phyloP scores from a whole-genome alignment of 768 basidiomycete genomes.

The Termitomyces sp. region DNA sequence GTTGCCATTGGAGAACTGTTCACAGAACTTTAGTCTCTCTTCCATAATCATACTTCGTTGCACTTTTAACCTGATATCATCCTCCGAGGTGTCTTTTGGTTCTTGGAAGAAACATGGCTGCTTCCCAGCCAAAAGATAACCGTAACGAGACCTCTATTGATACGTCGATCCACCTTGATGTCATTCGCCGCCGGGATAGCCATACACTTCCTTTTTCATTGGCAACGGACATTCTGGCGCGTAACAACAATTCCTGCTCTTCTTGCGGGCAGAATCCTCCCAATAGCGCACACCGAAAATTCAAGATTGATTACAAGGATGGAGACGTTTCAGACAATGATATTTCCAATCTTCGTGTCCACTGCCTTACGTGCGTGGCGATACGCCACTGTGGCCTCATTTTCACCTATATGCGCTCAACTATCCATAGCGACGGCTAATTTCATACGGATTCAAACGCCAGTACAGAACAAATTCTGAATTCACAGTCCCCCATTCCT shows the following conservation, averaged over 20 bases:
- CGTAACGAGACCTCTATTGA: not conserved
- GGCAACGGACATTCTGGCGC: slow-evolving; percentile 7
- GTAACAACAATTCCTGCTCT: slow-evolving; percentile 10
- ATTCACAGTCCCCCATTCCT: not conserved
- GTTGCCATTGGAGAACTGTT: not conserved
- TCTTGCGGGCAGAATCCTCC: slow-evolving; percentile 8
- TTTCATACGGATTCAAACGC: not conserved
- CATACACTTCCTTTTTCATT: not conserved
- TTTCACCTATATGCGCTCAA: not conserved
- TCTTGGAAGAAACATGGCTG: not conserved
- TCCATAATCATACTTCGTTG: not conserved
- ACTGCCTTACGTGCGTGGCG: slow-evolving; percentile 10
- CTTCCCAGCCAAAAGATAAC: not conserved
- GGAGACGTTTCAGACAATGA: slow-evolving; percentile 10
- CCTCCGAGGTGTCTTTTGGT: not conserved
- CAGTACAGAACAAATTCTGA: not conserved
- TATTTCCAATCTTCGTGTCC: slow-evolving; percentile 5
- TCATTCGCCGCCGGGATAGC: not conserved
- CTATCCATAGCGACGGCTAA: not conserved
- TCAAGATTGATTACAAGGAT: slow-evolving; percentile 8
- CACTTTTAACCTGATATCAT: not conserved
- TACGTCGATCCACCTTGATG: not conserved
- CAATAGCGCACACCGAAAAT: not conserved
- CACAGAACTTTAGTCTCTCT: not conserved
- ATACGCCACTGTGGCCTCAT: slow-evolving; percentile 12